Evolutionary conservation across 768 basidiomycete species (phyloP), one percentile per base, ranked within the genome.

Genomic region (Daedaleopsis nitida): DNA sequence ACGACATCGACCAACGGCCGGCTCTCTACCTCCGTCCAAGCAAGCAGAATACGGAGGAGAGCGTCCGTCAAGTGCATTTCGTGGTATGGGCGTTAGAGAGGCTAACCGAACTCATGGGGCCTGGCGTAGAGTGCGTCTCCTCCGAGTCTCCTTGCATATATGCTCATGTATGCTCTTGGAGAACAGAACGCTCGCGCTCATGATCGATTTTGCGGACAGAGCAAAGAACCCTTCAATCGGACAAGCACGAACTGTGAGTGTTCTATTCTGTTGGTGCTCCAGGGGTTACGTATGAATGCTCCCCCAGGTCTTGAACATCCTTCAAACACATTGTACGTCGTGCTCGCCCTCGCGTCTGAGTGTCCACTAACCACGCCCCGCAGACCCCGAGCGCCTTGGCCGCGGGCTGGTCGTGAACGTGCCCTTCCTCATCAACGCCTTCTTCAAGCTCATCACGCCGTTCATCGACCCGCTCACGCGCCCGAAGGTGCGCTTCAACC

Each of bases 391-490:
- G 72, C 86, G 94, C 4, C 85, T 96, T 37, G 92, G 91, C 32
- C 72, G 73, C 32, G 83, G 92, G 1, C 73, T 92, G 45, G 84
- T 94, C 68, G 79, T 88, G 60, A 91, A 94, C 67, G 81, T 94
- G n/a, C 93, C 94, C 4, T 94, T 86, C 77, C 70, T 92, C 52
- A 70, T 94, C 53, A 84, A 83, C 57, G 79, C 84, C 0, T 93
- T 94, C 75, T 88, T 85, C 79, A 91, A 88, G 65, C 73, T 92
- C 65, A 86, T 94, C 68, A 83, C 77, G 65, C 90, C 92, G 1
- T 88, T 94, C 69, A 83, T 95, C 54, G 94, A 96, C 74, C 91
- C 94, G 2, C 72, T 92, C 60, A 94, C 92, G 1, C 84, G 86
- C 34, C 72, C 80, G 38, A 92, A 92, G 74, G 80, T 92, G 73